Evolutionary conservation across 202 grass and related monocot genomes (phyloP).

Genomic region (Panicum virgatum): DNA sequence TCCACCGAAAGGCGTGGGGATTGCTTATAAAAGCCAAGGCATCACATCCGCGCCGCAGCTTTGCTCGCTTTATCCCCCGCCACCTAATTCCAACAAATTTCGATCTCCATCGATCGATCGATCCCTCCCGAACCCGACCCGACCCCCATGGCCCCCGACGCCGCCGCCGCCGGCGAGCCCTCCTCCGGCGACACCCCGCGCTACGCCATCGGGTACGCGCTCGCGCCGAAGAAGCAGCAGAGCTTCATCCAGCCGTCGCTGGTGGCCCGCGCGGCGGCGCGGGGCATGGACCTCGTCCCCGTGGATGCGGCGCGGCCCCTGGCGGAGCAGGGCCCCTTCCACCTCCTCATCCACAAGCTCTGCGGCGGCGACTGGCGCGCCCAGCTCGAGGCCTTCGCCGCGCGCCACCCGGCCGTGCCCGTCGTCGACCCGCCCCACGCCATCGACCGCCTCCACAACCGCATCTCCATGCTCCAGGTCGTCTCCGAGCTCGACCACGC

Average conservation of each 20-base stretch:
- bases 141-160: constrained; percentile 39
- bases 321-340: constrained; percentile 78
- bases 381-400: constrained; percentile 66
- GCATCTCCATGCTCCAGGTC: constrained; percentile 98
- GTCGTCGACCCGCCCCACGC: constrained; percentile 66
- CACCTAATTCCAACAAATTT: constrained; percentile 16
- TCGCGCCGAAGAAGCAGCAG: constrained; percentile 87
- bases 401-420: constrained; percentile 54
- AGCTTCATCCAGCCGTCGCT: constrained; percentile 96
- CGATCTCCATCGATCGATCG: constrained; percentile 38
- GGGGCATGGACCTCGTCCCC: constrained; percentile 72
- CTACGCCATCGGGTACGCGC: constrained; percentile 70
- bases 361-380: constrained; percentile 68
- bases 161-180: constrained; percentile 18
- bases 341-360: constrained; percentile 90
- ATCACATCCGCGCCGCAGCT: constrained; percentile 30
- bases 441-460: constrained; percentile 97
- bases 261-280: constrained; percentile 38
- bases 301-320: constrained; percentile 64
- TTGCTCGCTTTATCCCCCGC: constrained; percentile 10
- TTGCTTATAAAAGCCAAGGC: constrained; percentile 33
- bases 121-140: constrained; percentile 15
- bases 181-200: constrained; percentile 39
- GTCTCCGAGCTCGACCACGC: constrained; percentile 78
- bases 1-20: neutral